A percentile compares a stretch with the other conserved stretches of the same genome.
Evolutionary conservation across 2,329 filamentous ascomycete species (phyloP).

Genomic region (Sporothrix phasma): DNA sequence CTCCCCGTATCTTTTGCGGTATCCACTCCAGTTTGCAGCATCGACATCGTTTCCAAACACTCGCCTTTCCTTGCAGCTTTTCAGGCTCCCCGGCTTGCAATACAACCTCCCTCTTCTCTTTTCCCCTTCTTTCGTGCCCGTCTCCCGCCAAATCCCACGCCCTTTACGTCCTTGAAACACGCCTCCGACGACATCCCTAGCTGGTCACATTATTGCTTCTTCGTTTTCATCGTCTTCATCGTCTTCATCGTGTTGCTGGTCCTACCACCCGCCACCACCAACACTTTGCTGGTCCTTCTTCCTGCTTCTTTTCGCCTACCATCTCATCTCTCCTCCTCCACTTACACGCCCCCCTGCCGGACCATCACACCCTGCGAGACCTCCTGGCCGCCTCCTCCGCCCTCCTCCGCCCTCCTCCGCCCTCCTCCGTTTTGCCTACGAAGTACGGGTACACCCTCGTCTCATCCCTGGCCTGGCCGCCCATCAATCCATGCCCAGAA

Average conservation of each 20-base stretch:
- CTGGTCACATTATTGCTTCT: background rate
- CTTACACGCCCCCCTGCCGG: background rate
- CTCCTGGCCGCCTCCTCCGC: background rate
- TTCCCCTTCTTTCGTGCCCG: background rate
- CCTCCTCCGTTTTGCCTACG: background rate
- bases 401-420: conserved; percentile 1
- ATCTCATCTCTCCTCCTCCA: conserved; percentile 2
- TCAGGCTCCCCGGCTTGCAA: background rate
- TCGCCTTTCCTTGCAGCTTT: background rate
- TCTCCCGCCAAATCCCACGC: background rate
- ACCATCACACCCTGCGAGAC: conserved; percentile 1
- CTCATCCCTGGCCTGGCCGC: background rate
- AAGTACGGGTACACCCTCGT: no score
- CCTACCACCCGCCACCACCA: background rate
- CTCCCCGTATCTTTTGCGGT: background rate
- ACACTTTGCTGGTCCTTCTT: background rate
- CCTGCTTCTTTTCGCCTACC: conserved; percentile 12
- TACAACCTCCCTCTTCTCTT: background rate
- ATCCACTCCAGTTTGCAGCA: conserved; percentile 10
- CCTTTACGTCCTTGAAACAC: conserved; percentile 7
- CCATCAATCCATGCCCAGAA: conserved; percentile 6
- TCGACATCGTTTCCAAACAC: conserved; percentile 4
- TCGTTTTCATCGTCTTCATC: background rate
- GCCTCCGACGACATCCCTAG: conserved; percentile 6
- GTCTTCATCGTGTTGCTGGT: background rate